Percentiles rank a stretch among this genome's conserved stretches.
phyloP scores from a whole-genome alignment of 2,329 filamentous ascomycete species.

The Beauveria rudraprayagi region DNA sequence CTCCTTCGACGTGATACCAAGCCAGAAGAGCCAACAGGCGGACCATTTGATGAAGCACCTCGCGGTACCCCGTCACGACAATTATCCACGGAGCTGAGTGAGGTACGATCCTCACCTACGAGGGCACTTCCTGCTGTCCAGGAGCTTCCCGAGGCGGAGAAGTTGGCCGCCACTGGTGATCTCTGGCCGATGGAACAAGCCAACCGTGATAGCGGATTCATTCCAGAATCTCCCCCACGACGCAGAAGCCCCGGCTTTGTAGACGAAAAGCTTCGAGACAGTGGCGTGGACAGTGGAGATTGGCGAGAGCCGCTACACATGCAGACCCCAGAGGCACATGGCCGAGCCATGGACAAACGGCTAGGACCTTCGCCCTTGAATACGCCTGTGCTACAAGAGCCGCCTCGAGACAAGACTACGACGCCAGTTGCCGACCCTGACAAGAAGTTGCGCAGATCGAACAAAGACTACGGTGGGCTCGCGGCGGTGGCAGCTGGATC shows the following conservation, averaged over 20 bases:
- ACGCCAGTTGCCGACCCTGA: constrained; percentile 32
- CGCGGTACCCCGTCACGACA: constrained; percentile 18
- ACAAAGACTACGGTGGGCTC: constrained; percentile 24
- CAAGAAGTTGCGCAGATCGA: constrained; percentile 23
- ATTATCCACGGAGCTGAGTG: constrained; percentile 23
- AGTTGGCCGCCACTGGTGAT: constrained; percentile 19
- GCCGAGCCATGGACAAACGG: constrained; percentile 16
- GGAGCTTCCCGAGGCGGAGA: constrained; percentile 41
- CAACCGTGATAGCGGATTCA: constrained; percentile 44
- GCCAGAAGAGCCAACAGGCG: constrained; percentile 21
- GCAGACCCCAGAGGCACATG: constrained; percentile 22
- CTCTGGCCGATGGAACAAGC: constrained; percentile 24
- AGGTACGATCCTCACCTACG: constrained; percentile 35
- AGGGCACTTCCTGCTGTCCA: constrained; percentile 43
- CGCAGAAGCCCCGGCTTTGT: constrained; percentile 26
- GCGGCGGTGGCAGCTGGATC: constrained; percentile 5
- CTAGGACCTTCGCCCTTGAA: constrained; percentile 25
- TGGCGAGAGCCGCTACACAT: constrained; percentile 27
- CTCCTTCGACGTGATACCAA: constrained; percentile 25
- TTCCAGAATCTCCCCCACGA: constrained; percentile 33
- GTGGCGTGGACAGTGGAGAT: constrained; percentile 48
- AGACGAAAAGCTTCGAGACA: constrained; percentile 40
- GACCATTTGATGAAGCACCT: constrained; percentile 24
- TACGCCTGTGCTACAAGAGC: constrained; percentile 34
- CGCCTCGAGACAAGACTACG: constrained; percentile 27